Conservation (phyloP, 2,329 filamentous ascomycete genomes). For the Aaosphaeria pasadenensis region DNA sequence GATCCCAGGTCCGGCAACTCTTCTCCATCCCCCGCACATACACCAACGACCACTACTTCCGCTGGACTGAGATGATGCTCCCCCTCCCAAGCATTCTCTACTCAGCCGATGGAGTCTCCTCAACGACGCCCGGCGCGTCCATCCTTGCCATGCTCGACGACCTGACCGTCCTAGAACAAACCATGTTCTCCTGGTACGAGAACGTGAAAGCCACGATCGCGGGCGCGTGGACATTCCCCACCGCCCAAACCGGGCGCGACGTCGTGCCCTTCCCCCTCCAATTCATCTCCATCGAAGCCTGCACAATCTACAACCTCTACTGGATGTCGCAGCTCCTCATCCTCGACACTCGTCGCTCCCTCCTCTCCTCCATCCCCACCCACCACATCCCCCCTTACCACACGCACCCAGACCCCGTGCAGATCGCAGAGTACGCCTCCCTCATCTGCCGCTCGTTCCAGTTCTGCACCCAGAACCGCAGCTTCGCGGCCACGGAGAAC, state of each 20-base stretch:
- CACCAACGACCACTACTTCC: constrained; percentile 12
- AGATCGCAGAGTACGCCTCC: constrained; percentile 12
- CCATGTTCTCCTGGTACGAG: constrained; percentile 9
- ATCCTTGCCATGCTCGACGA: constrained; percentile 5
- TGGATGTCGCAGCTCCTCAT: constrained; percentile 17
- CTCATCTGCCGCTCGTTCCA: constrained; percentile 17
- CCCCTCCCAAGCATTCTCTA: constrained; percentile 15
- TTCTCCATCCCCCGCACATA: constrained; percentile 6
- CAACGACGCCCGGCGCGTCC: not conserved
- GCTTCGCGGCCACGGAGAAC: constrained; percentile 15
- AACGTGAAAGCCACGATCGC: constrained; percentile 5
- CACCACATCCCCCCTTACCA: constrained; percentile 4
- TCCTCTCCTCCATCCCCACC: constrained; percentile 9
- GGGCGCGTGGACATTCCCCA: constrained; percentile 5
- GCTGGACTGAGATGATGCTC: constrained; percentile 13
- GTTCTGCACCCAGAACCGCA: constrained; percentile 11
- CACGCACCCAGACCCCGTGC: constrained; percentile 1
- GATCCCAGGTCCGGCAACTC: constrained; percentile 5
- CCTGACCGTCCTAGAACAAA: constrained; percentile 9
- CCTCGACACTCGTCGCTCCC: constrained; percentile 8
- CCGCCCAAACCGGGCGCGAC: constrained; percentile 4
- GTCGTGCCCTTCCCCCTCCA: constrained; percentile 12
- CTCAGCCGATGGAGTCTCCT: constrained; percentile 4
- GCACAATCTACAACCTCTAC: constrained; percentile 12
- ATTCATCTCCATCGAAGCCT: constrained; percentile 16